These are phyloP conservation scores for Fraxinus excelsior DNA, from an alignment of 257 asterid species.

Conservation along the genomic window DNA sequence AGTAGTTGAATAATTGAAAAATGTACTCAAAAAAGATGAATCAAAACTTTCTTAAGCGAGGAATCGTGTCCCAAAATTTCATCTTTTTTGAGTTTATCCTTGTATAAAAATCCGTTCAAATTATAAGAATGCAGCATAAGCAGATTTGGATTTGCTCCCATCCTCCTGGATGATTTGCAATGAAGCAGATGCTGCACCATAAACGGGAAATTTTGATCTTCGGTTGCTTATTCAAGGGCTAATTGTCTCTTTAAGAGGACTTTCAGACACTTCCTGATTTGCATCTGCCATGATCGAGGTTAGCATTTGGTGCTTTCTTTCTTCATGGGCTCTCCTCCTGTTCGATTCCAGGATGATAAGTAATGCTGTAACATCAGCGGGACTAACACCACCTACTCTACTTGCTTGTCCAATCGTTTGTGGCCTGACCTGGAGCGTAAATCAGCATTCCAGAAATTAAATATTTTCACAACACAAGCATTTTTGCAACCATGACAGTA, in stretches of 20 bases:
- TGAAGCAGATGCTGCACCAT: background rate
- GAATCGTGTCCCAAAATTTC: no score
- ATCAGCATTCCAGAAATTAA: background rate
- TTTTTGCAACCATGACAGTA: background rate
- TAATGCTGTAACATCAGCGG: conserved; percentile 95
- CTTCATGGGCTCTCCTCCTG: conserved; percentile 67
- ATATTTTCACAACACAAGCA: background rate
- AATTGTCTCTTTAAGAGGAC: conserved; percentile 32
- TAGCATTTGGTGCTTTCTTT: conserved; percentile 35
- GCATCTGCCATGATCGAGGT: conserved; percentile 32
- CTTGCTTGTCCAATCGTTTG: conserved; percentile 97
- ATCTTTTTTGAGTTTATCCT: background rate
- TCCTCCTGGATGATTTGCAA: background rate
- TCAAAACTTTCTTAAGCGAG: no score
- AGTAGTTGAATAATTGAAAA: no score
- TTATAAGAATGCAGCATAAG: background rate
- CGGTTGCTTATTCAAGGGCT: conserved; percentile 12
- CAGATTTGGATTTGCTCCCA: background rate
- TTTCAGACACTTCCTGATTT: conserved; percentile 32
- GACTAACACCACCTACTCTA: conserved; percentile 98
- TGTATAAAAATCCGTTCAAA: background rate
- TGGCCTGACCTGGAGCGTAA: conserved; percentile 73
- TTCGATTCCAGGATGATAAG: conserved; percentile 89
- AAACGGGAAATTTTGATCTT: background rate
- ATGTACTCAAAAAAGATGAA: no score